Evolutionary conservation across 768 basidiomycete genomes (phyloP).

Genomic region (Russula olivacea): DNA sequence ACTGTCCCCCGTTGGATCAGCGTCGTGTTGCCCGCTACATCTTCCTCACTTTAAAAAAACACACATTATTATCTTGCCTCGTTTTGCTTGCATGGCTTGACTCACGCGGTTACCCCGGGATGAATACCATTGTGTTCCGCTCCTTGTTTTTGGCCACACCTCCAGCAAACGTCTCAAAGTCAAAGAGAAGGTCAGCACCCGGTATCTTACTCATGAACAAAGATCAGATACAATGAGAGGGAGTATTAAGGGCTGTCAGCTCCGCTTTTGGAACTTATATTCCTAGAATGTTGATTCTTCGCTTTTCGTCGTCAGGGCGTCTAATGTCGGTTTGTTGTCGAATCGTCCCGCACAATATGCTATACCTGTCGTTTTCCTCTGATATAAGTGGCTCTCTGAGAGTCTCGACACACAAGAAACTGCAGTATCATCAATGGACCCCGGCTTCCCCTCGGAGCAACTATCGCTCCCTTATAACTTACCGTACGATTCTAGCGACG

Average conservation of each 20-base stretch:
- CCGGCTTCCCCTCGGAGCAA: not conserved
- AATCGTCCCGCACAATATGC: not conserved
- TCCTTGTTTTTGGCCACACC: not conserved
- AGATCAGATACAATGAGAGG: not conserved
- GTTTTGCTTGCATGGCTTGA: not conserved
- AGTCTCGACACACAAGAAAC: not conserved
- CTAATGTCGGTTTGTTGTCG: not conserved
- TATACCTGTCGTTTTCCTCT: not conserved
- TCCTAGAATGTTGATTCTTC: not conserved
- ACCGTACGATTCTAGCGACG: not conserved
- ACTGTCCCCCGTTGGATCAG: not conserved
- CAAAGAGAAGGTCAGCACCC: not conserved
- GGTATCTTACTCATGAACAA: not conserved
- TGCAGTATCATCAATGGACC: not conserved
- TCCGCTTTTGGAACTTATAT: not conserved
- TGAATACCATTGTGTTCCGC: too few species aligned
- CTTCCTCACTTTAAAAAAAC: too few species aligned
- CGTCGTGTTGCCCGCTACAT: not conserved
- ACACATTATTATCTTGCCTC: not conserved
- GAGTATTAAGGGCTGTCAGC: not conserved
- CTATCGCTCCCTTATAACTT: too few species aligned
- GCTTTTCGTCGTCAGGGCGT: not conserved
- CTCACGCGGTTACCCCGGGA: not conserved
- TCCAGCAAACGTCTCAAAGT: not conserved
- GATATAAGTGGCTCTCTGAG: slow-evolving; percentile 1